Evolutionary conservation across 331 rosid genomes (phyloP).

Genomic region (Acacia pycnantha): DNA sequence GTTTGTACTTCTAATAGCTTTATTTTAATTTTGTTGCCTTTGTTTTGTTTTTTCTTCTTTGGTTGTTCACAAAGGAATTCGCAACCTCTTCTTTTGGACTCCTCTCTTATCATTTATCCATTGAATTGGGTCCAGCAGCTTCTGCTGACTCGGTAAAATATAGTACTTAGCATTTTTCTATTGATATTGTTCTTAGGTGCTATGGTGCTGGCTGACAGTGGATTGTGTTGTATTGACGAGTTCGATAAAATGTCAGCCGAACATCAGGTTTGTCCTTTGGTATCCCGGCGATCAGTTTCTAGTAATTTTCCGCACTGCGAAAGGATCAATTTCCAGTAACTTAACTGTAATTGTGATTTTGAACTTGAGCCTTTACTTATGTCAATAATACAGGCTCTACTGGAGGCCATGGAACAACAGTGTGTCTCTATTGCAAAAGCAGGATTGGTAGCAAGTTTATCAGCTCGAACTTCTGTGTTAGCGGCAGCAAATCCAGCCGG

Average conservation of each 20-base stretch:
- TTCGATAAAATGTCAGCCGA: slow-evolving; percentile 97
- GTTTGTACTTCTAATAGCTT: neutral
- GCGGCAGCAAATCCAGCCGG: slow-evolving; percentile 98
- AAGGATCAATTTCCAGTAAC: slow-evolving; percentile 21
- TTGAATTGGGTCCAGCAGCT: slow-evolving; percentile 19
- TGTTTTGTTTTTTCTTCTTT: neutral
- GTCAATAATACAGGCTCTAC: slow-evolving; percentile 59
- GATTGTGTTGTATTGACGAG: slow-evolving; percentile 93
- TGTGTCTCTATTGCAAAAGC: slow-evolving; percentile 97
- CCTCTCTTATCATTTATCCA: slow-evolving; percentile 5
- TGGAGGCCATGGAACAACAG: slow-evolving; percentile 99
- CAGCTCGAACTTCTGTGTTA: slow-evolving; percentile 88
- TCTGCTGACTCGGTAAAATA: slow-evolving; percentile 4
- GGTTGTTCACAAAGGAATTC: neutral
- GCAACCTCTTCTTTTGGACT: neutral
- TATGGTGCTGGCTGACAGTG: slow-evolving; percentile 95
- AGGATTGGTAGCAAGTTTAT: slow-evolving; percentile 93
- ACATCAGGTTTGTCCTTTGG: slow-evolving; percentile 81
- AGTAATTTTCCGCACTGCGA: neutral
- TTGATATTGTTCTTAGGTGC: slow-evolving; percentile 60
- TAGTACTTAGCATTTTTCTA: slow-evolving; percentile 19
- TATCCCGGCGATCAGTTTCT: slow-evolving; percentile 17
- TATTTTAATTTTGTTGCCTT: neutral
- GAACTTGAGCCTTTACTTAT: slow-evolving; percentile 23
- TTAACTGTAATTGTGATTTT: slow-evolving; percentile 18